Base-by-base conservation (phyloP, 176 grass and related monocot species). In the Carex scoparia region DNA sequence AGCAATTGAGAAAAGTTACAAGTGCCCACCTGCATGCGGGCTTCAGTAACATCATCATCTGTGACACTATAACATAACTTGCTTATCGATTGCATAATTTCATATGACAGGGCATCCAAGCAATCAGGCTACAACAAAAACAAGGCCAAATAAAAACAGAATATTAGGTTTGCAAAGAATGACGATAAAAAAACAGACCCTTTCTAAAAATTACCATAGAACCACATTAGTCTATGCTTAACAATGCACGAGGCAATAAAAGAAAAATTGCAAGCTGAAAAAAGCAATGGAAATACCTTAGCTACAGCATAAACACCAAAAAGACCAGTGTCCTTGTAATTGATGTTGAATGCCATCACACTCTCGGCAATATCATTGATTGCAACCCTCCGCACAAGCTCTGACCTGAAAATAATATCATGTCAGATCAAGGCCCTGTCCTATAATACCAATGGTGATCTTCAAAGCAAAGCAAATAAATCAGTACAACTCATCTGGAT, bases 291-390 rank as follows among this genome's bases (percentile, higher is more conserved):
- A 85, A 86, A 58, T 70, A 94, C 96, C 91, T 99, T 99, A 40
- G 93, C 96, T 53, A 99, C 87, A 70, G 93, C 96, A 70, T 99
- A 95, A 79, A 99, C 93, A 88, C 96, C 96, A 91, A 99, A 99
- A 12, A 95, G 84, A 55, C 96, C 96, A 81, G 90, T 94, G 79
- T 95, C 96, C 85, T 99, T 99, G 38, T 99, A 99, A 79, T 99
- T 99, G 2, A 90, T 92, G 18, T 95, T 99, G 85, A 99, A 99
- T 84, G 93, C 91, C 96, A 94, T 95, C 86, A 95, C 81, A 84
- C 96, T 99, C 86, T 99, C 96, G 79, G 96, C 96, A 61, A 99
- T 93, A 40, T 94, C 93, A 90, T 95, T 94, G 69, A 99, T 94
- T 10, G 93, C 91, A 87, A 87, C 89, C 78, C 88, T 92, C 87